Evolutionary conservation across 2,329 filamentous ascomycete genomes (phyloP), one percentile per base, ranked within the genome.

Genomic region (Calonectria naviculata): DNA sequence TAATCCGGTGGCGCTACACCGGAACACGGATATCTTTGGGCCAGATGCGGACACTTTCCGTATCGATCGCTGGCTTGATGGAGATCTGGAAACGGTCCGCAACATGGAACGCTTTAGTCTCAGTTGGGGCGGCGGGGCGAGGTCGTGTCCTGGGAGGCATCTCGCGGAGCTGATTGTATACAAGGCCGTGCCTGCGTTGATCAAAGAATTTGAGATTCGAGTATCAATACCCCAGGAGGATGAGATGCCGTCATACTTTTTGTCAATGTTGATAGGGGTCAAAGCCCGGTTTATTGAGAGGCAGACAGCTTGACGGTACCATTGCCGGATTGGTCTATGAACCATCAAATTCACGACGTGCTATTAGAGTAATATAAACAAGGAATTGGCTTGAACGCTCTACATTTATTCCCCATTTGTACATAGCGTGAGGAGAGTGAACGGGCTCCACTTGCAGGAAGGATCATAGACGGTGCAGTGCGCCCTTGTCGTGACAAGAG

Each of bases 251-350:
- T 85, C 85, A 10, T 89, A 89, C 66, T 90, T 89, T 67, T 78
- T 90, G 78, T 87, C 86, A 1, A 88, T 89, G 84, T 71, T 88
- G 74, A 87, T 85, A 0, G 87, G 87, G 0, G 84, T 86, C 4
- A 85, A 79, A 72, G 86, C 76, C 1, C 79, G 81, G 0, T 89
- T 89, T 36, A n/a, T 68, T 21, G 41, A 65, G 58, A 56, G 68
- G 34, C 38, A 21, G 17, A 7, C 38, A 13, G 42, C 12, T 13
- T 24, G 9, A 24, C 3, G 34, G 15, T 36, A 7, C 9, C 15
- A 36, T 13, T 36, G n/a, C 34, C 9, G 3, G 34, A 36, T 36
- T 12, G 10, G 10, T 3, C 9, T 5, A 46, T 46, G 1, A 46
- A 24, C n/a, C 13, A 24, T 24, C 5, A 8, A 46, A 12, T 12